phyloP scores from a whole-genome alignment of 352 stramenopile genomes.

The Globisporangium apiculatum region DNA sequence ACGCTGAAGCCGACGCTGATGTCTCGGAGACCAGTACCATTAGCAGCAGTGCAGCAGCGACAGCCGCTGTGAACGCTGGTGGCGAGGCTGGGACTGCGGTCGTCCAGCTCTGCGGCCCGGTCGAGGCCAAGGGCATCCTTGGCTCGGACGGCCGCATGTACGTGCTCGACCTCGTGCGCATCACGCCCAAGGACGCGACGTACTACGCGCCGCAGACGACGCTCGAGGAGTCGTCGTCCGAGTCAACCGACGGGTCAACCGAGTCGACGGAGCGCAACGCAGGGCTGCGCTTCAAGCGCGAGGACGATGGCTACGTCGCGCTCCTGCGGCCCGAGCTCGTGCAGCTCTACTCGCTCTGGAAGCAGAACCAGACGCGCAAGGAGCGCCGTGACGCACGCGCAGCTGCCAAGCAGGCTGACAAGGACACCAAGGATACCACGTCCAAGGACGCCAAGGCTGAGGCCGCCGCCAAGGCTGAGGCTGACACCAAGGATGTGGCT shows the following conservation, averaged over 20 bases:
- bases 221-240: background rate
- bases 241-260: conserved; percentile 22
- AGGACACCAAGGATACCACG: too few species aligned
- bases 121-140: conserved; percentile 96
- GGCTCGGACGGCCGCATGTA: conserved; percentile 92
- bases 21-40: conserved; percentile 9
- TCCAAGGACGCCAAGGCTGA: too few species aligned
- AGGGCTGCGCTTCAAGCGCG: conserved; percentile 56
- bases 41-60: conserved; percentile 8
- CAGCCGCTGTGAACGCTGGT: conserved; percentile 12
- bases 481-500: conserved; percentile 32
- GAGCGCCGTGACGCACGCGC: conserved; percentile 44
- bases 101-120: conserved; percentile 82
- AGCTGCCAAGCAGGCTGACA: conserved; percentile 15
- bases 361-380: conserved; percentile 78
- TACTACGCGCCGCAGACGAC: conserved; percentile 61
- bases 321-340: conserved; percentile 92
- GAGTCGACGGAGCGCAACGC: conserved; percentile 27
- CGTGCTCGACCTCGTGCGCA: conserved; percentile 92
- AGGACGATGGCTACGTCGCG: conserved; percentile 84
- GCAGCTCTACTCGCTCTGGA: conserved; percentile 86
- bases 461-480: conserved; percentile 20
- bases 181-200: conserved; percentile 93
- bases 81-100: conserved; percentile 54
- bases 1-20: conserved; percentile 7